Conservation (phyloP, 495 filamentous ascomycete genomes). For the Corynascus novoguineensis region DNA sequence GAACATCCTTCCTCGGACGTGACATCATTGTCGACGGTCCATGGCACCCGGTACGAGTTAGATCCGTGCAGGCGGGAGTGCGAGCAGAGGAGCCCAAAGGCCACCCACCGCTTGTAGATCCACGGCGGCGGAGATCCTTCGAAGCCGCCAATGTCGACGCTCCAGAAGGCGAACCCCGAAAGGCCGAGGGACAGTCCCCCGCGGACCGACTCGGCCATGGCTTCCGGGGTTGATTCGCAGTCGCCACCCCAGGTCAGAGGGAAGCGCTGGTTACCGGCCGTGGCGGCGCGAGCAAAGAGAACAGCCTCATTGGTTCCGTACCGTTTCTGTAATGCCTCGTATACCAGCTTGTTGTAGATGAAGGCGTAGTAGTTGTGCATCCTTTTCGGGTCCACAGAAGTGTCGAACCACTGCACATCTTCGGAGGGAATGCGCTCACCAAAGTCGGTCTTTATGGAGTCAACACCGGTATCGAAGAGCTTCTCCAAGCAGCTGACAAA, state of each 20-base stretch:
- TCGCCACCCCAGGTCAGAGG: slow-evolving; percentile 64
- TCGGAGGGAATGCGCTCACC: slow-evolving; percentile 63
- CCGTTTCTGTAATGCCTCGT: slow-evolving; percentile 54
- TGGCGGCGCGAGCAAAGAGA: slow-evolving; percentile 62
- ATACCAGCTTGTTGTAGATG: slow-evolving; percentile 65
- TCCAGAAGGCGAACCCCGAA: slow-evolving; percentile 64
- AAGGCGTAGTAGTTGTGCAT: slow-evolving; percentile 77
- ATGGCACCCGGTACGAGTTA: slow-evolving; percentile 64
- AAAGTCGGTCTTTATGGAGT: slow-evolving; percentile 70
- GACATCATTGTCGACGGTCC: slow-evolving; percentile 60
- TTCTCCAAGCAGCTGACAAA: slow-evolving; percentile 51
- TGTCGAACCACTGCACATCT: slow-evolving; percentile 54
- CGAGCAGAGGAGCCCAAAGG: slow-evolving; percentile 62
- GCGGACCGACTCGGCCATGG: slow-evolving; percentile 66
- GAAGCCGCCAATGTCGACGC: slow-evolving; percentile 67
- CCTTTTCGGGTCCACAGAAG: slow-evolving; percentile 49
- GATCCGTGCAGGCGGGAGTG: slow-evolving; percentile 64
- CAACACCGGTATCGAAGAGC: slow-evolving; percentile 61
- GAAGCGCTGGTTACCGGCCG: slow-evolving; percentile 62
- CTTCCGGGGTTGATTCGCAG: slow-evolving; percentile 66
- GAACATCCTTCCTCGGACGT: slow-evolving; percentile 44
- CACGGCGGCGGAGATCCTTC: slow-evolving; percentile 61
- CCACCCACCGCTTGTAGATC: slow-evolving; percentile 74
- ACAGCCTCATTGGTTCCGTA: slow-evolving; percentile 55
- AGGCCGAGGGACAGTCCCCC: slow-evolving; percentile 63